Percentiles rank a stretch among this genome's conserved stretches.
These are phyloP conservation scores for Aaosphaeria arxii DNA, from an alignment of 2,329 filamentous ascomycete genomes.

Conservation along the genomic window DNA sequence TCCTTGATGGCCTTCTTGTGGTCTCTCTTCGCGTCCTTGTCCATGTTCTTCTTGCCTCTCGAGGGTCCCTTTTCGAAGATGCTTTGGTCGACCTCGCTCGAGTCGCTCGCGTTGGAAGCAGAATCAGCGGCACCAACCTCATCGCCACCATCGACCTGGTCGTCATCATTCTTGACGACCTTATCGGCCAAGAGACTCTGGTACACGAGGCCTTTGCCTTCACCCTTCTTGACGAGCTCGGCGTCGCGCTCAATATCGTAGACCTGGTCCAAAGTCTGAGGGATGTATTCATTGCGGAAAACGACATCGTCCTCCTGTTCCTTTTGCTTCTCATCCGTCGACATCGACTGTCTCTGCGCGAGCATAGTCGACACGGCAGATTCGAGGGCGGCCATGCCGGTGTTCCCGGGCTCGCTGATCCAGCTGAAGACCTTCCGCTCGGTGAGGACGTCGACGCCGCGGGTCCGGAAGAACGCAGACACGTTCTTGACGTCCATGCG, in stretches of 20 bases:
- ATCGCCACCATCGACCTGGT: constrained; percentile 12
- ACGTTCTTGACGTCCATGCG: constrained; percentile 99
- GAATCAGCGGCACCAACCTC: constrained; percentile 39
- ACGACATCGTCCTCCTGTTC: constrained; percentile 83
- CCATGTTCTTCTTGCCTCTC: constrained; percentile 62
- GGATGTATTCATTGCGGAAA: constrained; percentile 94
- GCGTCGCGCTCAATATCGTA: constrained; percentile 94
- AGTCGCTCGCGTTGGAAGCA: constrained; percentile 11
- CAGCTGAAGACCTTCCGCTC: constrained; percentile 84
- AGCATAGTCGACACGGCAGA: constrained; percentile 67
- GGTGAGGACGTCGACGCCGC: constrained; percentile 76
- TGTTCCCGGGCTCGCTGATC: constrained; percentile 62
- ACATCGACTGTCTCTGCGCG: constrained; percentile 49
- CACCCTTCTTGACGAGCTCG: constrained; percentile 69
- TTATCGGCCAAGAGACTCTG: constrained; percentile 76
- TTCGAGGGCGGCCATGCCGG: constrained; percentile 60
- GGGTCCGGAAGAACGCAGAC: constrained; percentile 83
- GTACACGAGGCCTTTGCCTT: constrained; percentile 78
- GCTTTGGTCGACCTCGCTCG: constrained; percentile 25
- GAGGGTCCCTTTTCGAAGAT: constrained; percentile 32
- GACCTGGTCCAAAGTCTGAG: constrained; percentile 91
- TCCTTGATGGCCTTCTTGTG: constrained; percentile 94
- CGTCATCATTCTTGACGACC: constrained; percentile 37
- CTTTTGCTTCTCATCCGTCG: constrained; percentile 51
- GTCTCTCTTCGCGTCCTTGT: constrained; percentile 84